phyloP scores from a whole-genome alignment of 163 green algal species.

The Trebouxiophyceae sp. region DNA sequence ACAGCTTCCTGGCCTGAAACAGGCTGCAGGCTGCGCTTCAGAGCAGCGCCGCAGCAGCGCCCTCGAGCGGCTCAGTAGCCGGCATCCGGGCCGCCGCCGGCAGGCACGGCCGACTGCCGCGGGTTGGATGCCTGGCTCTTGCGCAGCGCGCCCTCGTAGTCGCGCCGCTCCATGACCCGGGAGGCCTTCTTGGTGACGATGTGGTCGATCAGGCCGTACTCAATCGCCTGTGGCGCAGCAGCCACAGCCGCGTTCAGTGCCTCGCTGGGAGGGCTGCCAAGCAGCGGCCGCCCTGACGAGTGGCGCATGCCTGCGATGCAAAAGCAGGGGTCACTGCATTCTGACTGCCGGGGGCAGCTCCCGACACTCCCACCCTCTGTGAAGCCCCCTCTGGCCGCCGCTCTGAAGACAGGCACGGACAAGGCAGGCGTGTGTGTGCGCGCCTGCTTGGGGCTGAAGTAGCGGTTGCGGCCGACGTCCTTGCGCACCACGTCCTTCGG shows the following conservation, averaged over 20 bases:
- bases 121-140: constrained; percentile 12
- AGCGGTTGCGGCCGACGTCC: constrained; percentile 49
- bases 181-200: constrained; percentile 32
- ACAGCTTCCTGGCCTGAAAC: no score
- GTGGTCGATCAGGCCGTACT: constrained; percentile 74
- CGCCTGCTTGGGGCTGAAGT: constrained; percentile 63
- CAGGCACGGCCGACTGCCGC: constrained; percentile 3
- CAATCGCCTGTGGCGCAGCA: constrained; percentile 35
- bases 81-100: constrained; percentile 5
- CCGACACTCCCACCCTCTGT: background rate
- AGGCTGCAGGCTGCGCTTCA: no score
- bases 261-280: background rate
- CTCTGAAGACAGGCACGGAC: no score
- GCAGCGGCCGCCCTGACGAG: background rate
- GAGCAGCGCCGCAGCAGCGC: constrained; percentile 5
- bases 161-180: constrained; percentile 12
- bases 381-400: background rate
- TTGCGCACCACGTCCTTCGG: constrained; percentile 43
- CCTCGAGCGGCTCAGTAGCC: constrained; percentile 8
- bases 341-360: background rate
- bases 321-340: background rate
- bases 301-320: background rate
- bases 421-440: background rate
- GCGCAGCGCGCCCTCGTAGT: constrained; percentile 19
- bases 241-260: background rate